Conservation (phyloP, 768 basidiomycete genomes). For the Lentinus tigrinus region DNA sequence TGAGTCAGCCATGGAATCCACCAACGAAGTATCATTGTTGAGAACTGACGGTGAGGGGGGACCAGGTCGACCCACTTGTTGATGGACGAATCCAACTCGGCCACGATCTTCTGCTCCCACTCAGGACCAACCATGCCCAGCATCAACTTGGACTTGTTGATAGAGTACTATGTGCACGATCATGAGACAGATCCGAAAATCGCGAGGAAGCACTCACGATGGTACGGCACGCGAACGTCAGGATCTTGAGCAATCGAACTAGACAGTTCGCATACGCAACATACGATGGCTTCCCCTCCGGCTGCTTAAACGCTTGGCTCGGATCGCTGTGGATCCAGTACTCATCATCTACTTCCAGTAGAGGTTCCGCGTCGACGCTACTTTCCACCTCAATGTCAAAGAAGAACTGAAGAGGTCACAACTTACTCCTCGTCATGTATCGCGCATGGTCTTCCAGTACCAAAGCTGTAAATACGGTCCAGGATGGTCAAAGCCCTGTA, state of each 20-base stretch:
- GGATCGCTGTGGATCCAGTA: slow-evolving; percentile 66
- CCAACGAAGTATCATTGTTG: background rate
- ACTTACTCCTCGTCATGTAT: slow-evolving; percentile 73
- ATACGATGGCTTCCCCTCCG: slow-evolving; percentile 50
- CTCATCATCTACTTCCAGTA: slow-evolving; percentile 67
- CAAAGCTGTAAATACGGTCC: slow-evolving; percentile 44
- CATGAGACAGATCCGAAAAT: background rate
- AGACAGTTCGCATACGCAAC: slow-evolving; percentile 57
- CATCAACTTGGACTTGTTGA: slow-evolving; percentile 40
- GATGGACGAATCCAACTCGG: slow-evolving; percentile 60
- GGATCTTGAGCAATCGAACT: slow-evolving; percentile 58
- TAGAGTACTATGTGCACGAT: slow-evolving; percentile 37
- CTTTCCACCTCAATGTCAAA: background rate
- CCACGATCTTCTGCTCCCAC: slow-evolving; percentile 52
- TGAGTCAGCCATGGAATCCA: background rate
- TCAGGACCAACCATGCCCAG: slow-evolving; percentile 35
- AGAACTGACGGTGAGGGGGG: slow-evolving; percentile 47
- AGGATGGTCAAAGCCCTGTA: slow-evolving; percentile 43
- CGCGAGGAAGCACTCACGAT: slow-evolving; percentile 1
- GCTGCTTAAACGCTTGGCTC: slow-evolving; percentile 58
- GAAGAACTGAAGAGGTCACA: background rate
- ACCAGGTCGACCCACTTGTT: slow-evolving; percentile 62
- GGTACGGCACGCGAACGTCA: slow-evolving; percentile 56
- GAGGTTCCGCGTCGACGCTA: slow-evolving; percentile 67
- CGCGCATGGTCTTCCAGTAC: slow-evolving; percentile 61